Conservation (phyloP, 1,139 yeast species). For the Nakaseomyces kungkrabaensis region DNA sequence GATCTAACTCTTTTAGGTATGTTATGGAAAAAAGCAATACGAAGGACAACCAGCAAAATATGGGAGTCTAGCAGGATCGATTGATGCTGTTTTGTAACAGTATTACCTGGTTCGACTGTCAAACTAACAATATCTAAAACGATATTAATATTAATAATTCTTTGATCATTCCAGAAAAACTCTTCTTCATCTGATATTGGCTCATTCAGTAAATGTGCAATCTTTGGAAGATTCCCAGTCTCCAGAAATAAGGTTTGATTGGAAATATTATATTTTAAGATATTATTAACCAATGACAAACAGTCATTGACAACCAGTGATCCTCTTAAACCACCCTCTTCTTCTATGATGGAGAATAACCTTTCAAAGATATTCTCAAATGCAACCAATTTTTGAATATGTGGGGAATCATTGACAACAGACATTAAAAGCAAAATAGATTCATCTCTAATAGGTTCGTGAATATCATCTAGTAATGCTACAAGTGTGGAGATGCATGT, state of each 20-base stretch:
- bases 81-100: constrained; percentile 55
- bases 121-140: constrained; percentile 65
- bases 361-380: constrained; percentile 88
- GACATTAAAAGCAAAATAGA: constrained; percentile 76
- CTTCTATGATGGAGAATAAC: constrained; percentile 64
- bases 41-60: constrained; percentile 53
- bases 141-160: constrained; percentile 53
- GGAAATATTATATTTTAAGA: constrained; percentile 74
- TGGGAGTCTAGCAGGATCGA: constrained; percentile 50
- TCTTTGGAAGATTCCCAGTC: constrained; percentile 62
- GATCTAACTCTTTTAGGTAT: constrained; percentile 59
- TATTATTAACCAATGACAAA: constrained; percentile 58
- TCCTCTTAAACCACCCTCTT: constrained; percentile 86
- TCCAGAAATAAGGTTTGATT: constrained; percentile 86
- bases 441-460: constrained; percentile 88
- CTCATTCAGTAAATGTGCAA: constrained; percentile 54
- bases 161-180: constrained; percentile 63
- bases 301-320: constrained; percentile 90
- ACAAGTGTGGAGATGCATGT: constrained; percentile 74
- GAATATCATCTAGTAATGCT: constrained; percentile 52
- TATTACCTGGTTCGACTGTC: constrained; percentile 68
- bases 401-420: constrained; percentile 70
- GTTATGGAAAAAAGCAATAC: constrained; percentile 55
- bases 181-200: constrained; percentile 41
- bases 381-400: constrained; percentile 86